Evolutionary conservation across 202 grass and related monocot genomes (phyloP), one percentile per base, ranked within the genome.

Genomic region (Zizania palustris): DNA sequence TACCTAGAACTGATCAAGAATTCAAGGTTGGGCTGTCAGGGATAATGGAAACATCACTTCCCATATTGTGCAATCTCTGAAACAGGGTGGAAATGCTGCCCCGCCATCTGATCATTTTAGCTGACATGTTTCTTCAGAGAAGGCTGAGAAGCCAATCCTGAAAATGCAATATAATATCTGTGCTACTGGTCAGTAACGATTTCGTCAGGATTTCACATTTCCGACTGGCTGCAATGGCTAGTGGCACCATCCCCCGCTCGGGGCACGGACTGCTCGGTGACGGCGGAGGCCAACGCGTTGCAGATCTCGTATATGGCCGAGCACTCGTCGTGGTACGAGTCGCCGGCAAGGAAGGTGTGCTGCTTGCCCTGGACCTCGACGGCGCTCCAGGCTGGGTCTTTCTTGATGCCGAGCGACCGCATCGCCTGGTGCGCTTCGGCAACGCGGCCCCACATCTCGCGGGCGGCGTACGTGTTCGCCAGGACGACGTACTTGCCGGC

Each of bases 301-400:
- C 75, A 84, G 38, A 82, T 45, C 53, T 81, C 76, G 1, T 81
- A 90, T 84, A 90, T 90, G 40, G 49, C 77, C 8, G 60, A 63
- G 63, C 20, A 33, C 38, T 90, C 66, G 36, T 81, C 81, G 38
- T 91, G 88, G 73, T 80, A 87, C 9, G 21, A 59, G 65, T 85
- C 85, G 7, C 88, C 82, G 19, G 57, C 40, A 3, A 91, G 88
- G 59, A 91, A 91, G 9, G 51, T 55, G 71, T 85, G 78, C 22
- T 60, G 77, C 73, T 82, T 37, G n/a, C 85, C 85, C 28, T 15
- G 73, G 22, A 91, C 63, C 39, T 87, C 81, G 38, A 91, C 35
- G 9, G 77, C 43, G 81, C 88, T 91, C 88, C 85, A 87, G 11
- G 88, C 85, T 5, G 81, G 81, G 18, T 87, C 85, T 57, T 91